phyloP scores from a whole-genome alignment of 148 eudicot genomes.

The Limonium bicolor region DNA sequence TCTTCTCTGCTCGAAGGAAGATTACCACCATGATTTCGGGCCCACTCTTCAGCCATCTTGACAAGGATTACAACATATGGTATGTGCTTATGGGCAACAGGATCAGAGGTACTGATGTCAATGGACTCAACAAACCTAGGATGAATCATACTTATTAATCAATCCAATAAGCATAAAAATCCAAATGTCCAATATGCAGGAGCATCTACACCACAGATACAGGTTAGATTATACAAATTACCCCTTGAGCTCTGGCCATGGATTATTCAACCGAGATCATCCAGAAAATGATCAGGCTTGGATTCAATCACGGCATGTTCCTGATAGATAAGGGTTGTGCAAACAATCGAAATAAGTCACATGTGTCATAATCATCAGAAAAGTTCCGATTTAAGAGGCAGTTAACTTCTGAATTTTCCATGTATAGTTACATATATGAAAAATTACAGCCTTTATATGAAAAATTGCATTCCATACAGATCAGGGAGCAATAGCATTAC shows the following conservation, averaged over 20 bases:
- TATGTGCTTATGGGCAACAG: slow-evolving; percentile 88
- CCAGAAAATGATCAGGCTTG: slow-evolving; percentile 95
- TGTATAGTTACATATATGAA: too few relatives aligned
- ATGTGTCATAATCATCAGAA: too few relatives aligned
- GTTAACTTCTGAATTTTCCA: too few relatives aligned
- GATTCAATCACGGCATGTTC: slow-evolving; percentile 92
- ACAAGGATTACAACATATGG: slow-evolving; percentile 88
- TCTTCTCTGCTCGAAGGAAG: slow-evolving; percentile 88
- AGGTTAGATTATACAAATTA: slow-evolving; percentile 6
- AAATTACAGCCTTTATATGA: too few relatives aligned
- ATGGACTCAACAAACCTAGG: slow-evolving; percentile 75
- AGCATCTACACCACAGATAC: slow-evolving; percentile 1
- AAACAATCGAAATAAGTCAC: too few relatives aligned
- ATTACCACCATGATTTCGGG: slow-evolving; percentile 56
- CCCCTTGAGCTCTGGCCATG: slow-evolving; percentile 91
- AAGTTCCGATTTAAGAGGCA: too few relatives aligned
- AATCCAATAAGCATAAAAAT: background rate
- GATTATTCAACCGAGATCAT: slow-evolving; percentile 85
- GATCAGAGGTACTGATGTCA: slow-evolving; percentile 60
- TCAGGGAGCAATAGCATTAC: too few relatives aligned
- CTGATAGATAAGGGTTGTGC: slow-evolving; percentile 42
- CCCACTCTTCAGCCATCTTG: slow-evolving; percentile 87
- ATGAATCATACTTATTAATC: slow-evolving; percentile 3
- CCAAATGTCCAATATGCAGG: background rate
- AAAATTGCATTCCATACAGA: too few relatives aligned